Percentiles rank a stretch among this genome's conserved stretches.
These are phyloP conservation scores for Penicillium fimorum DNA, from an alignment of 495 filamentous ascomycete genomes.

Conservation along the genomic window DNA sequence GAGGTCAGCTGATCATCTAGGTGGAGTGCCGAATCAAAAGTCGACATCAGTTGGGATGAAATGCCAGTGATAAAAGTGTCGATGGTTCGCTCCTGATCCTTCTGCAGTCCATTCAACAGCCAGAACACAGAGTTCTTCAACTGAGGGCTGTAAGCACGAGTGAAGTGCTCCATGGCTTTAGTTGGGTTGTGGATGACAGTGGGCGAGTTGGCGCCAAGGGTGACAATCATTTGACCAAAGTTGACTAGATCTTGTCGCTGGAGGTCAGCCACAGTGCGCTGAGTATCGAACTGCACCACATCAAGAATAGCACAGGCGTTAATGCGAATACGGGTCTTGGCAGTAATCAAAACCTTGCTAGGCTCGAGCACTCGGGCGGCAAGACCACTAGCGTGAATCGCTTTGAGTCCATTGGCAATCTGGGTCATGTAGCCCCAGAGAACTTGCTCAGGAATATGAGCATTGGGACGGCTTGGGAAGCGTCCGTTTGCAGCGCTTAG, in stretches of 20 bases:
- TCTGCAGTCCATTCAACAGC: slow-evolving; percentile 60
- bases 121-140: slow-evolving; percentile 74
- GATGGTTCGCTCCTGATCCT: slow-evolving; percentile 60
- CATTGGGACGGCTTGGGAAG: slow-evolving; percentile 47
- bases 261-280: slow-evolving; percentile 64
- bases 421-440: slow-evolving; percentile 94
- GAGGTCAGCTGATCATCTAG: slow-evolving; percentile 68
- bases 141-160: slow-evolving; percentile 66
- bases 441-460: slow-evolving; percentile 67
- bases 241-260: slow-evolving; percentile 86
- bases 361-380: slow-evolving; percentile 81
- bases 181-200: slow-evolving; percentile 53
- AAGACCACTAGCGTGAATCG: slow-evolving; percentile 76
- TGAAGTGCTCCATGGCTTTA: slow-evolving; percentile 68
- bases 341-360: slow-evolving; percentile 77
- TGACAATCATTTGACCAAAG: slow-evolving; percentile 79
- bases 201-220: slow-evolving; percentile 66
- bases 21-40: slow-evolving; percentile 72
- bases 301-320: slow-evolving; percentile 85
- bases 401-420: slow-evolving; percentile 82
- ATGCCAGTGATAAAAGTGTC: slow-evolving; percentile 76
- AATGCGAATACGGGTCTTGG: slow-evolving; percentile 73
- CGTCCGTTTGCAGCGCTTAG: slow-evolving; percentile 55
- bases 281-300: slow-evolving; percentile 73
- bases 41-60: slow-evolving; percentile 64